Conservation (phyloP, 2,329 filamentous ascomycete species). For the Exophiala oligosperma region DNA sequence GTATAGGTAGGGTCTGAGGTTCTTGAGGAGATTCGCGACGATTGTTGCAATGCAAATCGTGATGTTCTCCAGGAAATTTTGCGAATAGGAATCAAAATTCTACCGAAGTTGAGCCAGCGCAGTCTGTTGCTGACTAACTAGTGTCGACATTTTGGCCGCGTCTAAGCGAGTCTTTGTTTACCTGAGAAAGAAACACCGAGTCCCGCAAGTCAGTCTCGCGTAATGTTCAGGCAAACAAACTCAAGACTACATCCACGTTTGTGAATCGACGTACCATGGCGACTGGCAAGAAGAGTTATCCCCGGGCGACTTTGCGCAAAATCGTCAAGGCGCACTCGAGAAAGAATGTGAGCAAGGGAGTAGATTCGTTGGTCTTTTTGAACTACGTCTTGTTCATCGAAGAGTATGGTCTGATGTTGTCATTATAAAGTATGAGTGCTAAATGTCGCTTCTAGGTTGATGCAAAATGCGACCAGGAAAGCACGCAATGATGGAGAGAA, state of each 20-base stretch:
- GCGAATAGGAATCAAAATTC: background rate
- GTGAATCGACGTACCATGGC: constrained; percentile 47
- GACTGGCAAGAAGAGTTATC: constrained; percentile 73
- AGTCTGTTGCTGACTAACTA: too few relatives aligned
- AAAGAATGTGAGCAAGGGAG: constrained; percentile 77
- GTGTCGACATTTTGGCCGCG: background rate
- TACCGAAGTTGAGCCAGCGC: too few relatives aligned
- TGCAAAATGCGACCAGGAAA: constrained; percentile 77
- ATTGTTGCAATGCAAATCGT: background rate
- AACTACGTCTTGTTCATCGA: constrained; percentile 81
- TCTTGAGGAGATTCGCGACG: background rate
- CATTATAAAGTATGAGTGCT: background rate
- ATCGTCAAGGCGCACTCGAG: constrained; percentile 87
- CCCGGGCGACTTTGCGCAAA: constrained; percentile 80
- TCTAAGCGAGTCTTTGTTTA: background rate
- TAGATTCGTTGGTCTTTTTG: constrained; percentile 81
- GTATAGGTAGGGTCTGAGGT: background rate
- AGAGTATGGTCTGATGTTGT: constrained; percentile 44
- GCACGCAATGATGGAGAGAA: constrained; percentile 73
- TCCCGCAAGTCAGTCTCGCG: too few relatives aligned
- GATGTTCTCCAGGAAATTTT: constrained; percentile 8
- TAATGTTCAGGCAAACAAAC: too few relatives aligned
- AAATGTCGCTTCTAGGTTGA: constrained; percentile 53
- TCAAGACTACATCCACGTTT: background rate
- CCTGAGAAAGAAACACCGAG: background rate